Evolutionary conservation across 2,329 filamentous ascomycete genomes (phyloP).

Genomic region (Fusarium decemcellulare): DNA sequence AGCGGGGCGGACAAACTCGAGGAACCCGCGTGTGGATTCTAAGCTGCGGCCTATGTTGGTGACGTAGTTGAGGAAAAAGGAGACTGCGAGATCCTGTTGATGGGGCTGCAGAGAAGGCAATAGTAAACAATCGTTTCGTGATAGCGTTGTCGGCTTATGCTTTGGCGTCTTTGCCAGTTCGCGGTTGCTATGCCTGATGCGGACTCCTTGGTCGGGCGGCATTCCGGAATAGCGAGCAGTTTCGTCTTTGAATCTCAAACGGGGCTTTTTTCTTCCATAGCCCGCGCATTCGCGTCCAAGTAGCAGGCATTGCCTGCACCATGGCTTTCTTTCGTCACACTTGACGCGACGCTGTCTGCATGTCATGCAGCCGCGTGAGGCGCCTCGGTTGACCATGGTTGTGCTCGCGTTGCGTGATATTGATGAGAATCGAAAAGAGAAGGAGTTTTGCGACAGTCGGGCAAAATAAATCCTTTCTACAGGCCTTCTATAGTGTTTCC

Average conservation of each 20-base stretch:
- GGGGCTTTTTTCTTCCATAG: constrained; percentile 10
- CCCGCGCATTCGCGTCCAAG: constrained; percentile 29
- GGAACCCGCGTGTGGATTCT: constrained; percentile 30
- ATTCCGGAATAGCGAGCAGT: neutral
- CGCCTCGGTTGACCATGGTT: constrained; percentile 36
- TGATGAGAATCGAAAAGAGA: constrained; percentile 1
- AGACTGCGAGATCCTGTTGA: constrained; percentile 18
- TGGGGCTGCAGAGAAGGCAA: neutral
- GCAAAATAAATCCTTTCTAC: neutral
- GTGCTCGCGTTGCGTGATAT: neutral
- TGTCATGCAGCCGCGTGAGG: constrained; percentile 31
- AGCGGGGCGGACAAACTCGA: constrained; percentile 29
- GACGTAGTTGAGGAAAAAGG: constrained; percentile 33
- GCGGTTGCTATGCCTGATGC: neutral
- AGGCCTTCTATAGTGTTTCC: neutral
- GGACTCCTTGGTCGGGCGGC: neutral
- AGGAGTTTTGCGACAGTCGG: constrained; percentile 4
- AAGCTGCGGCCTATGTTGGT: constrained; percentile 27
- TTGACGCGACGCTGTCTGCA: constrained; percentile 32
- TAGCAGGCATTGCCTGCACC: constrained; percentile 23
- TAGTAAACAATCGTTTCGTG: neutral
- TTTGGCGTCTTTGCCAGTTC: too few species aligned
- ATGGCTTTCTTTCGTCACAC: constrained; percentile 33
- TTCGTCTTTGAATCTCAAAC: constrained; percentile 26
- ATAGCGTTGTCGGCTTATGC: neutral